Evolutionary conservation across 2,329 filamentous ascomycete species (phyloP).

Genomic region (Domatiomyces catenatus): DNA sequence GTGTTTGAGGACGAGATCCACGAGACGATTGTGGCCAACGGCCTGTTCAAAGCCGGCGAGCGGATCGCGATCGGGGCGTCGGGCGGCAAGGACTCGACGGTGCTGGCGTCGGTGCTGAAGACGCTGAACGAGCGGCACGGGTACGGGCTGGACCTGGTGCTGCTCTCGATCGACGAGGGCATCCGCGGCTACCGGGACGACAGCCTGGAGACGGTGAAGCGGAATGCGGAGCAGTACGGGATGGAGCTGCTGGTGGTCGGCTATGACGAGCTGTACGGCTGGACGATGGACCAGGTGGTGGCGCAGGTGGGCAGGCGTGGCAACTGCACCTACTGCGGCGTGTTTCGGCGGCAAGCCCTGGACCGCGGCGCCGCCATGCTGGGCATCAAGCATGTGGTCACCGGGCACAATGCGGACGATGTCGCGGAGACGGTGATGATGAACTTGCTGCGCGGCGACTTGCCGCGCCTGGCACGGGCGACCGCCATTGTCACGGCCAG

Average conservation of each 20-base stretch:
- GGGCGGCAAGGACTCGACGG: slow-evolving; percentile 93
- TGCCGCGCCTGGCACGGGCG: slow-evolving; percentile 71
- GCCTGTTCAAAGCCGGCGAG: slow-evolving; percentile 73
- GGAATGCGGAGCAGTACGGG: slow-evolving; percentile 77
- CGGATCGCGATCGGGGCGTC: slow-evolving; percentile 87
- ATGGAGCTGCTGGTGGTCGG: slow-evolving; percentile 87
- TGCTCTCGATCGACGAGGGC: slow-evolving; percentile 89
- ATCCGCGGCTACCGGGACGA: slow-evolving; percentile 96
- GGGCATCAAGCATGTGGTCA: slow-evolving; percentile 83
- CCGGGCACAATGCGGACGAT: slow-evolving; percentile 94
- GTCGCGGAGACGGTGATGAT: slow-evolving; percentile 95
- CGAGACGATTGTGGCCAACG: slow-evolving; percentile 68
- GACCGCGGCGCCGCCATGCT: slow-evolving; percentile 82
- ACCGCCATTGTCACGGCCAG: slow-evolving; percentile 78
- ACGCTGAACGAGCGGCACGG: slow-evolving; percentile 79
- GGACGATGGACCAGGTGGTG: slow-evolving; percentile 99
- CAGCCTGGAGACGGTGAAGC: slow-evolving; percentile 87
- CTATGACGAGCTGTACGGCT: slow-evolving; percentile 87
- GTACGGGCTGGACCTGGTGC: slow-evolving; percentile 70
- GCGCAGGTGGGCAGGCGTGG: slow-evolving; percentile 93
- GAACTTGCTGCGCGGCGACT: slow-evolving; percentile 83
- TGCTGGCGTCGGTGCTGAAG: slow-evolving; percentile 85
- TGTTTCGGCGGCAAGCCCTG: slow-evolving; percentile 84
- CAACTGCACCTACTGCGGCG: slow-evolving; percentile 97
- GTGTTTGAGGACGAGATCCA: slow-evolving; percentile 90